A percentile compares a stretch with the other conserved stretches of the same genome.
Conservation (phyloP, 306 rosid genomes). For the Pueraria montana region DNA sequence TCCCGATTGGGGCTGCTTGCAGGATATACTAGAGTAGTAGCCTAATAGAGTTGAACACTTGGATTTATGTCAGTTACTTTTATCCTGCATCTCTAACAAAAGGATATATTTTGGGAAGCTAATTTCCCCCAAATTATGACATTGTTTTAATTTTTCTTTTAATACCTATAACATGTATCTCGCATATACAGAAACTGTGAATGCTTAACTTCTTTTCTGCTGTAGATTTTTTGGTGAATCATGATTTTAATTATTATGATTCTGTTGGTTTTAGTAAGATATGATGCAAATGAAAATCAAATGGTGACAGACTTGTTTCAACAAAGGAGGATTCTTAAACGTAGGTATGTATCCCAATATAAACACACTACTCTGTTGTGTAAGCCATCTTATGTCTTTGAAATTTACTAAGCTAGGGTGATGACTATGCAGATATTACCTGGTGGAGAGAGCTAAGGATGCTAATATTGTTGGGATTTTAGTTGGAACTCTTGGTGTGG, state of each 20-base stretch:
- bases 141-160: not conserved
- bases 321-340: conserved; percentile 89
- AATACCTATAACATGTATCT: not conserved
- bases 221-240: conserved; percentile 33
- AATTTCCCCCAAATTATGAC: not conserved
- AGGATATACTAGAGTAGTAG: not conserved
- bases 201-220: conserved; percentile 1
- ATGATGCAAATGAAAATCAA: conserved; percentile 70
- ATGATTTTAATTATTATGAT: conserved; percentile 45
- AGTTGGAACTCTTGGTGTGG: conserved; percentile 97
- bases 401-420: not conserved
- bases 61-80: conserved; percentile 1
- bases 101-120: conserved; percentile 10
- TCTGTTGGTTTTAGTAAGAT: conserved; percentile 80
- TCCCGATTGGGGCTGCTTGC: not conserved
- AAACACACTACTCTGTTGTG: conserved; percentile 3
- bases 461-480: conserved; percentile 89
- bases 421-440: conserved; percentile 76
- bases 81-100: conserved; percentile 3
- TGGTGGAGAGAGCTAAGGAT: conserved; percentile 95
- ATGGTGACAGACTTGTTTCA: conserved; percentile 76
- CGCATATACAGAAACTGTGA: conserved; percentile 7
- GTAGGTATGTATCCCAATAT: conserved; percentile 66
- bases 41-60: not conserved
- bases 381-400: conserved; percentile 21